phyloP scores from a whole-genome alignment of 2,329 filamentous ascomycete species.

The Pseudogymnoascus sp. region DNA sequence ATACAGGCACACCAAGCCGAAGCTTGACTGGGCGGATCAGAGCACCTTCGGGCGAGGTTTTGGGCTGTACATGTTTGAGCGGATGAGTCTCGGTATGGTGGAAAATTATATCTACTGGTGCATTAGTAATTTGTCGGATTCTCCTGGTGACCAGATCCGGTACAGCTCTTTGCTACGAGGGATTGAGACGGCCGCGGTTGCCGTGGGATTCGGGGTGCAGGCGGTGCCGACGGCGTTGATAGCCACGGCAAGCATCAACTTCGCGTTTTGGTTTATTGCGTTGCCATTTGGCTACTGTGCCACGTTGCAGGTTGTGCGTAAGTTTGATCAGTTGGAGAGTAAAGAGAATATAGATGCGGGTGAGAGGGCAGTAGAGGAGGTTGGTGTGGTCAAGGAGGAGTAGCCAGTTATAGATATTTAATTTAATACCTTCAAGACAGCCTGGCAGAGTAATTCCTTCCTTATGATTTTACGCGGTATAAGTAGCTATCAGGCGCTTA shows the following conservation, averaged over 20 bases:
- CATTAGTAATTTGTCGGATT: conserved; percentile 33
- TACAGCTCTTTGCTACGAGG: conserved; percentile 27
- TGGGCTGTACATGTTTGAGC: conserved; percentile 36
- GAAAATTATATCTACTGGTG: conserved; percentile 42
- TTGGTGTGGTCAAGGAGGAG: not conserved
- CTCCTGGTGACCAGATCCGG: conserved; percentile 20
- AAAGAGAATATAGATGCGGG: not conserved
- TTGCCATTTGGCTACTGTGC: conserved; percentile 39
- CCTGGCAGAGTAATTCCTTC: not conserved
- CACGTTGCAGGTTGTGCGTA: conserved; percentile 35
- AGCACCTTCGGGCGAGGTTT: conserved; percentile 36
- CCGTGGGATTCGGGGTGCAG: conserved; percentile 36
- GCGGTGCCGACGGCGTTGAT: conserved; percentile 37
- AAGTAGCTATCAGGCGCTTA: no score
- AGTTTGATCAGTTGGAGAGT: conserved; percentile 31
- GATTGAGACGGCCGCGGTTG: conserved; percentile 28
- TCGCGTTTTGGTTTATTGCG: conserved; percentile 35
- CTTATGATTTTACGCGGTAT: not conserved
- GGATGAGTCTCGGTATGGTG: conserved; percentile 33
- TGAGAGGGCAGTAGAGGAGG: not conserved
- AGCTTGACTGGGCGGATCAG: conserved; percentile 38
- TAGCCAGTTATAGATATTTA: not conserved
- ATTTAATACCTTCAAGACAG: not conserved
- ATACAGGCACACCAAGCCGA: conserved; percentile 35
- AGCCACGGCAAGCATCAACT: conserved; percentile 37